Percentiles rank a stretch among this genome's conserved stretches.
These are phyloP conservation scores for Otatea glauca DNA, from an alignment of 176 grass and related monocot species.

Conservation along the genomic window DNA sequence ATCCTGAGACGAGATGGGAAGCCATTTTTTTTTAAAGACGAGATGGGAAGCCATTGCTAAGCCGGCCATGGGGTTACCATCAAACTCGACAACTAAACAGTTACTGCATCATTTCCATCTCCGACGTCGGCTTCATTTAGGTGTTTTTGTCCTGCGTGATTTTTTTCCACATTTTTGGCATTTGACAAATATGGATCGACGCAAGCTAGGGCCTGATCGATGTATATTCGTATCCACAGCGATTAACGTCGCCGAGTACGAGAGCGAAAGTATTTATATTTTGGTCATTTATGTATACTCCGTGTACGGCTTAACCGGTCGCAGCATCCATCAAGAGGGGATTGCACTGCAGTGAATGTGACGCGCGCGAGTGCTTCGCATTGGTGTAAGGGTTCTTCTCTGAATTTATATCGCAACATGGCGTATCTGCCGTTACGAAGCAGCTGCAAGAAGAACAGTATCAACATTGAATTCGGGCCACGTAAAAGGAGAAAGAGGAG, in stretches of 20 bases:
- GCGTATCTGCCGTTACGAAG: slow-evolving; percentile 23
- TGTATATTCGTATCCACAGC: not conserved
- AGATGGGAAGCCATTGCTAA: slow-evolving; percentile 1
- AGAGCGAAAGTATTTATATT: not conserved
- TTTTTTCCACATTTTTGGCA: not conserved
- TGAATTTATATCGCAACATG: slow-evolving; percentile 9
- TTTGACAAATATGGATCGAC: not conserved
- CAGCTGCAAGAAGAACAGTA: slow-evolving; percentile 38
- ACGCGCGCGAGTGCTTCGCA: not conserved
- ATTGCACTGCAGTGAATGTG: not conserved
- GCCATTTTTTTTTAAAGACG: slow-evolving; percentile 16
- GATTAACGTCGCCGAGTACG: not conserved
- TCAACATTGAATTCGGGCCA: slow-evolving; percentile 30
- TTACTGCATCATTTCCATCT: not conserved
- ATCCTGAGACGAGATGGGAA: not conserved
- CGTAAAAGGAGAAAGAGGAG: not conserved
- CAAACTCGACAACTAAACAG: not conserved
- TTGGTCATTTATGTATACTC: too few species aligned
- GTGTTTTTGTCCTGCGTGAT: not conserved
- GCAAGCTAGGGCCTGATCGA: not conserved
- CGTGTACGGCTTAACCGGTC: not conserved
- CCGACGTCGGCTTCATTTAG: not conserved
- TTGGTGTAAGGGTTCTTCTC: slow-evolving; percentile 3
- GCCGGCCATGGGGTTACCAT: not conserved
- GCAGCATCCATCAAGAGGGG: not conserved